Evolutionary conservation across 2,329 filamentous ascomycete species (phyloP).

Genomic region (Xylaria hypoxylon): DNA sequence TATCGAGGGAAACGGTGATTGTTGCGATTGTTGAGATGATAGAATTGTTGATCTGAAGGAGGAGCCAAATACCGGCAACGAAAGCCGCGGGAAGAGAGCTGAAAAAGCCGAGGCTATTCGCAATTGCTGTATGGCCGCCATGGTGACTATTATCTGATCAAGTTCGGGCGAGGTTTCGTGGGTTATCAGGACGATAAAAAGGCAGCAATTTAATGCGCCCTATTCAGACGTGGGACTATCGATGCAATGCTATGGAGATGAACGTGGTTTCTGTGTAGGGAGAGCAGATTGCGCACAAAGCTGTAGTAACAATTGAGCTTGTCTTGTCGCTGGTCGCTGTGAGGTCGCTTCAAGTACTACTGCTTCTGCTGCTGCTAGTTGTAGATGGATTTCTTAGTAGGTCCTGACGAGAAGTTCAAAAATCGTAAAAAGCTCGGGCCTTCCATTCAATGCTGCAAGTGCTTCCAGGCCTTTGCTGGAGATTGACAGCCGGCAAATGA

Average conservation of each 20-base stretch:
- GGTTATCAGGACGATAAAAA: background rate
- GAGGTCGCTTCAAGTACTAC: slow-evolving; percentile 6
- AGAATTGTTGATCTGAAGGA: slow-evolving; percentile 58
- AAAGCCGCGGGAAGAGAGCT: slow-evolving; percentile 68
- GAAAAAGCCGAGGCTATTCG: slow-evolving; percentile 56
- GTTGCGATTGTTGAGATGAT: slow-evolving; percentile 56
- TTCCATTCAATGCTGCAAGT: slow-evolving; percentile 21
- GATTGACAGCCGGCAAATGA: slow-evolving; percentile 35
- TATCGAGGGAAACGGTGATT: slow-evolving; percentile 58
- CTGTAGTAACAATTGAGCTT: background rate
- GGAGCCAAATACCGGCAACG: slow-evolving; percentile 56
- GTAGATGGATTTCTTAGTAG: slow-evolving; percentile 7
- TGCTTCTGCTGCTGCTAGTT: too few relatives aligned
- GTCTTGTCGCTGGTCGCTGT: slow-evolving; percentile 1
- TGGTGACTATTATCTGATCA: slow-evolving; percentile 47
- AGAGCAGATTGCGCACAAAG: background rate
- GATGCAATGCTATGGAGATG: background rate
- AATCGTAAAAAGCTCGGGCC: slow-evolving; percentile 39
- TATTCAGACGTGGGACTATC: background rate
- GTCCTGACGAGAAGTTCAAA: slow-evolving; percentile 33
- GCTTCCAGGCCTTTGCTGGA: slow-evolving; percentile 15
- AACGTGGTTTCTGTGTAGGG: background rate
- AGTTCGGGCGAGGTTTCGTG: slow-evolving; percentile 3
- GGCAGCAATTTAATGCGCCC: slow-evolving; percentile 30
- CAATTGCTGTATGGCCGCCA: slow-evolving; percentile 59